Evolutionary conservation across 306 rosid species (phyloP).

Genomic region (Cyclanthera cordifolia): DNA sequence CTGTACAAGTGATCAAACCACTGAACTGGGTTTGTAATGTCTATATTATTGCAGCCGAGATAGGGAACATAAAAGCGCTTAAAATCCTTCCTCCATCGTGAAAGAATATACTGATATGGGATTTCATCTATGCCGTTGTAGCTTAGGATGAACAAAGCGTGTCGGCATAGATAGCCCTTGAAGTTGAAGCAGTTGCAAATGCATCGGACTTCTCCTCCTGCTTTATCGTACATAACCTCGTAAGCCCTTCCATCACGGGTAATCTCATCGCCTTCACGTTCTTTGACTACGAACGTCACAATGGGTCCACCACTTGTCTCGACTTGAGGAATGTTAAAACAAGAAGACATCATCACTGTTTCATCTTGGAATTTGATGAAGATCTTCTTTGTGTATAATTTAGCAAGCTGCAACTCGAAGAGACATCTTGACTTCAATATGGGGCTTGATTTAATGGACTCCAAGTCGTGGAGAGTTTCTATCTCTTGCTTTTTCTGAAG

Average conservation of each 20-base stretch:
- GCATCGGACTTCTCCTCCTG: conserved; percentile 69
- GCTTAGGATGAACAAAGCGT: conserved; percentile 64
- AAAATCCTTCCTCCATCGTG: conserved; percentile 89
- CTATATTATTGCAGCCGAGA: conserved; percentile 49
- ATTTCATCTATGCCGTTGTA: conserved; percentile 74
- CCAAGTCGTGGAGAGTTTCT: conserved; percentile 61
- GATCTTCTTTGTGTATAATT: conserved; percentile 51
- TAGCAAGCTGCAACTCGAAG: conserved; percentile 82
- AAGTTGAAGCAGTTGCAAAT: conserved; percentile 71
- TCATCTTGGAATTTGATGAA: conserved; percentile 77
- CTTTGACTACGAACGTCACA: conserved; percentile 60
- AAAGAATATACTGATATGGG: conserved; percentile 66
- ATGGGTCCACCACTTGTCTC: conserved; percentile 49
- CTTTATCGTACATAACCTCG: conserved; percentile 76
- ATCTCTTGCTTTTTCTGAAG: conserved; percentile 39
- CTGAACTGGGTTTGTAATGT: conserved; percentile 77
- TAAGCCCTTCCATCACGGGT: conserved; percentile 32
- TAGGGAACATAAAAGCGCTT: conserved; percentile 63
- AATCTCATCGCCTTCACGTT: conserved; percentile 40
- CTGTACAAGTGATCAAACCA: conserved; percentile 89
- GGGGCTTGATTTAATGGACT: conserved; percentile 47
- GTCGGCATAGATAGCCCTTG: conserved; percentile 86
- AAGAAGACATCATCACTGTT: conserved; percentile 62
- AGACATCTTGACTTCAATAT: conserved; percentile 45
- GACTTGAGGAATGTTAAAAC: conserved; percentile 47